Conservation (phyloP, 768 basidiomycete species). For the Xerocomus brunneocitrinus region DNA sequence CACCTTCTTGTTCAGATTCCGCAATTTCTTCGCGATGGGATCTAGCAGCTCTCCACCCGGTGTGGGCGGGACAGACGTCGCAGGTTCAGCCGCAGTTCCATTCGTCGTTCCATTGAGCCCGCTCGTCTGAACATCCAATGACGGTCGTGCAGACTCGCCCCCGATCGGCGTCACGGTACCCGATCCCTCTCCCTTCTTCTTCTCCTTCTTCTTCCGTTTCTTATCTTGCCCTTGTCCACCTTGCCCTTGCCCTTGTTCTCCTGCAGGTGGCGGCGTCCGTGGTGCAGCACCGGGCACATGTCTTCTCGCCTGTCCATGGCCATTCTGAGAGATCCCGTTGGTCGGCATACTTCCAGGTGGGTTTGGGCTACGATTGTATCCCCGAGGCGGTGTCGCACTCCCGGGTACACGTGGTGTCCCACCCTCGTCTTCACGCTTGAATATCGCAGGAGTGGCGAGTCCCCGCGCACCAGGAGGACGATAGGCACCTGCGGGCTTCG, state of each 20-base stretch:
- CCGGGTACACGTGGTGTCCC: slow-evolving; percentile 56
- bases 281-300: slow-evolving; percentile 71
- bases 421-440: slow-evolving; percentile 90
- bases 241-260: slow-evolving; percentile 27
- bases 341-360: slow-evolving; percentile 43
- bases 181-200: slow-evolving; percentile 37
- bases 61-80: slow-evolving; percentile 42
- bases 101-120: slow-evolving; percentile 17
- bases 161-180: slow-evolving; percentile 29
- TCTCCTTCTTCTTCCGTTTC: slow-evolving; percentile 52
- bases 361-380: slow-evolving; percentile 54
- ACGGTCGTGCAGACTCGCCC: slow-evolving; percentile 26
- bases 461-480: slow-evolving; percentile 92
- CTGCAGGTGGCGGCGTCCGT: slow-evolving; percentile 42
- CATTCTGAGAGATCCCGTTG: slow-evolving; percentile 32
- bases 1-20: slow-evolving; percentile 96
- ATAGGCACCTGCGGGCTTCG: slow-evolving; percentile 83
- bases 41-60: slow-evolving; percentile 65
- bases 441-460: slow-evolving; percentile 79
- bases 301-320: slow-evolving; percentile 29
- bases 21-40: slow-evolving; percentile 83
- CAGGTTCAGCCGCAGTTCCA: slow-evolving; percentile 5
- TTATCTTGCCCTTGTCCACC: slow-evolving; percentile 34
- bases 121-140: slow-evolving; percentile 35
- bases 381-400: slow-evolving; percentile 58